Base-by-base conservation (phyloP, 2,329 filamentous ascomycete genomes). In the Diplodia mutila region DNA sequence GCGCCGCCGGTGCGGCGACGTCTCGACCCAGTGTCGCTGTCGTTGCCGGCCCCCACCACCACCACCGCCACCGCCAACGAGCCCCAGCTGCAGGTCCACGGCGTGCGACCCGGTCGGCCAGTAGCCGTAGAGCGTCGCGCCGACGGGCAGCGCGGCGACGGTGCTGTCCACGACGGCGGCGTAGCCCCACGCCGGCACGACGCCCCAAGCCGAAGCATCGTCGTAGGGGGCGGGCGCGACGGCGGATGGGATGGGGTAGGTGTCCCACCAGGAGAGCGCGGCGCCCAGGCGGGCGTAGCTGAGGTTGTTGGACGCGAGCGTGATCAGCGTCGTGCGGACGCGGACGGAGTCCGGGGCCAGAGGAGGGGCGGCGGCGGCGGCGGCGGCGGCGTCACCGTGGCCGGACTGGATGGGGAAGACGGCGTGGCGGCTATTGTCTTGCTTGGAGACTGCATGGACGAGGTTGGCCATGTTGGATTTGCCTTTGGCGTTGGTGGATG, bases 171-270 rank as follows among this genome's bases (percentile, higher is more conserved):
- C 53, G 4, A 84, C 78, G 27, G 77, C 73, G 8, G 78, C 83
- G 65, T 81, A 83, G 0, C 84, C 84, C 83, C 83, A 85, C n/a
- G 78, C 80, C 49, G 81, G 80, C 14, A 82, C 80, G 68, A 83
- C 81, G 4, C 82, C 83, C 75, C 82, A 85, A n/a, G 72, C 71
- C 2, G 72, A 53, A 4, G 61, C 37, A 70, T 84, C 76, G 70
- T 80, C 78, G 72, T 77, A 79, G 1, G 75, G 73, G 0, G 71
- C 53, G 0, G 82, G 82, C 46, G 77, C 76, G 21, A 71, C 70
- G 0, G 69, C 14, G 0, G 39, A 7, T 0, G 81, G 82, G 0
- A 82, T 75, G 0, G 80, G 83, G 71, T 83, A 84, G 8, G 80
- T 72, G 69, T 80, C 77, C 82, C 83, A 85, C 78, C 79, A 78